Base-by-base conservation (phyloP, 305 asterid genomes). In the Fraxinus latifolia region DNA sequence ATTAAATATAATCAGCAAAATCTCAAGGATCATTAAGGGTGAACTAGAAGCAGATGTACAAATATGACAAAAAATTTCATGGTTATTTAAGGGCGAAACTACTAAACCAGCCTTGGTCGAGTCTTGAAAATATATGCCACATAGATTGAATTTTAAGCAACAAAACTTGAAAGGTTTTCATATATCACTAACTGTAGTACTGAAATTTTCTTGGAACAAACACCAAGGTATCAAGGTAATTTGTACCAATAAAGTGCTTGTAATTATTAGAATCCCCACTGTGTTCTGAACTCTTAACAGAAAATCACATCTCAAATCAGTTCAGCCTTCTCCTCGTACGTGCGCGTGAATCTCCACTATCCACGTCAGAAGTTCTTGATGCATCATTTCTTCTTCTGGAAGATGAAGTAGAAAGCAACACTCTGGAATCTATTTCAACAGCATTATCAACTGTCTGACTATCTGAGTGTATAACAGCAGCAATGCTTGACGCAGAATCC, bases 261-360 rank as follows among this genome's bases (percentile, higher is more conserved):
- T 15, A 50, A 50, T n/a, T 53, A n/a, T 53, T 53, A n/a, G 58
- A 53, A n/a, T 53, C 62, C 23, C 21, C 62, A 15, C 8, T n/a
- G 62, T 1, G 62, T 53, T 15, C 23, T n/a, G 62, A 53, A 53
- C 23, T 53, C 62, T 53, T 53, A 53, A 15, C 23, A 53, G 62
- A 23, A 50, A 15, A 50, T 15, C 19, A n/a, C 23, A 53, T 53
- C 23, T 53, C 62, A 53, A 58, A 23, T 87, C 86, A 87, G 78
- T 80, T 76, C 32, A 89, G 75, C 39, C 92, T 81, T 79, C 92
- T 81, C 82, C 92, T 87, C 89, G 89, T 84, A 36, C 82, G 88
- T 42, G 91, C 84, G 4, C 89, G 92, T 31, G 92, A 89, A 84
- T 86, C 91, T 78, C 90, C 92, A 80, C 89, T 87, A 74, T 87